These are phyloP conservation scores for Testicularia cyperi DNA, from an alignment of 1,284 basidiomycete species.

Conservation along the genomic window DNA sequence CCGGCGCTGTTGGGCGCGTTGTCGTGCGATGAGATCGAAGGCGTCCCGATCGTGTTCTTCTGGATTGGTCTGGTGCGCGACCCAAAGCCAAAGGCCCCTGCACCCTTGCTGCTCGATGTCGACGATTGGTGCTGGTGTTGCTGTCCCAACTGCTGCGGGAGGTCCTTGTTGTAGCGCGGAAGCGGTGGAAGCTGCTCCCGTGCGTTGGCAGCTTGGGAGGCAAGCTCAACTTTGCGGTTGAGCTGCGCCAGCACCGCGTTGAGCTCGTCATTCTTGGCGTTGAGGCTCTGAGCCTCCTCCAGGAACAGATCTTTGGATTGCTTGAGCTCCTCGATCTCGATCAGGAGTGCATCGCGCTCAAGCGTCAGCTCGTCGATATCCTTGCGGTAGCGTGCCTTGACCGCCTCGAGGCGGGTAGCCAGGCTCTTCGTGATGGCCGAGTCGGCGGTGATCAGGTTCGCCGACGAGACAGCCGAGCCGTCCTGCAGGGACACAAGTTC, in stretches of 20 bases:
- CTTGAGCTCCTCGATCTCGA: slow-evolving; percentile 84
- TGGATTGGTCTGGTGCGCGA: slow-evolving; percentile 32
- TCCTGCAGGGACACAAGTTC: slow-evolving; percentile 75
- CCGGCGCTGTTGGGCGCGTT: slow-evolving; percentile 24
- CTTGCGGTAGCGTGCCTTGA: slow-evolving; percentile 82
- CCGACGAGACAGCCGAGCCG: slow-evolving; percentile 51
- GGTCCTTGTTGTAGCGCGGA: slow-evolving; percentile 11
- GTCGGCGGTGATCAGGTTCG: slow-evolving; percentile 12
- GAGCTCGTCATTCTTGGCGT: slow-evolving; percentile 87
- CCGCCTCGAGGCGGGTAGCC: slow-evolving; percentile 80
- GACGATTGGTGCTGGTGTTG: no score
- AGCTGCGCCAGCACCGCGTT: slow-evolving; percentile 76
- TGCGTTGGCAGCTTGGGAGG: slow-evolving; percentile 13
- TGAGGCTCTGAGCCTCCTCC: slow-evolving; percentile 86
- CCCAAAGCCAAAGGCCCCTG: slow-evolving; percentile 36
- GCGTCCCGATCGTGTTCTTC: slow-evolving; percentile 21
- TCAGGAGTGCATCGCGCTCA: slow-evolving; percentile 74
- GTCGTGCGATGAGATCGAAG: slow-evolving; percentile 36
- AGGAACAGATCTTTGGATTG: slow-evolving; percentile 81
- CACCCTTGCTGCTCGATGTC: slow-evolving; percentile 6
- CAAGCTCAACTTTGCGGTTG: slow-evolving; percentile 30
- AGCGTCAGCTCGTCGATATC: slow-evolving; percentile 81
- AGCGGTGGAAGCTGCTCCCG: slow-evolving; percentile 23
- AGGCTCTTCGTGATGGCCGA: slow-evolving; percentile 70
- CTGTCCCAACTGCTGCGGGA: slow-evolving; percentile 3